Conservation (phyloP, 108 stramenopile genomes). For the Cylindrotheca closterium region DNA sequence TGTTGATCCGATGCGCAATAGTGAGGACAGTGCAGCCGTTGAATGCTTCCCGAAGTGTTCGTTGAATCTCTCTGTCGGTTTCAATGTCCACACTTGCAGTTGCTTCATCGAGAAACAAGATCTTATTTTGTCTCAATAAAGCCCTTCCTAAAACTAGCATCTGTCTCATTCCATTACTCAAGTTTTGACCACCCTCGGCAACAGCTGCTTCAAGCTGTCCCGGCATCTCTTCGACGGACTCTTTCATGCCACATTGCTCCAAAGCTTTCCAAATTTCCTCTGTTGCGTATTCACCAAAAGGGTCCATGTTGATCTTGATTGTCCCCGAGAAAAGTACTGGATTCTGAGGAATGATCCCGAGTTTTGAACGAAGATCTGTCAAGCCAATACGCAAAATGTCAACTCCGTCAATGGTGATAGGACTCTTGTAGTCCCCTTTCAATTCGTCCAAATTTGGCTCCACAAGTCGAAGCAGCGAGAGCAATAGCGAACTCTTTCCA, state of each 20-base stretch:
- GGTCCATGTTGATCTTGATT: constrained; percentile 89
- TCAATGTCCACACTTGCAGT: constrained; percentile 86
- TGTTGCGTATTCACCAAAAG: constrained; percentile 66
- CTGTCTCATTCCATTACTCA: constrained; percentile 90
- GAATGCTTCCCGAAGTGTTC: constrained; percentile 70
- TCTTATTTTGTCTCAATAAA: constrained; percentile 67
- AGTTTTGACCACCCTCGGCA: constrained; percentile 90
- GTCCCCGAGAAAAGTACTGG: constrained; percentile 91
- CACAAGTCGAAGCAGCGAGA: constrained; percentile 84
- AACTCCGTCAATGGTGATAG: constrained; percentile 85
- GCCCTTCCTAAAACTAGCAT: constrained; percentile 93
- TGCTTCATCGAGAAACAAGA: constrained; percentile 91
- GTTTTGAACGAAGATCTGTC: constrained; percentile 66
- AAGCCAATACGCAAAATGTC: constrained; percentile 85
- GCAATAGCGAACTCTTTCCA: constrained; percentile 70
- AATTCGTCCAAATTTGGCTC: constrained; percentile 59
- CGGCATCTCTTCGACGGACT: constrained; percentile 59
- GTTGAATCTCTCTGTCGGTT: constrained; percentile 85
- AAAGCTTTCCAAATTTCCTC: constrained; percentile 71
- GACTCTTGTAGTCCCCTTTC: constrained; percentile 42
- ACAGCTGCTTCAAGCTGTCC: constrained; percentile 62
- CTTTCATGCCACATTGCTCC: constrained; percentile 66
- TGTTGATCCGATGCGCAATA: constrained; percentile 94
- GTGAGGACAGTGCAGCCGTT: constrained; percentile 75
- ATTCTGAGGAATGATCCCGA: constrained; percentile 95